Percentiles rank a stretch among this genome's conserved stretches.
Conservation (phyloP, 805 yeast species). For the Metschnikowia similis region DNA sequence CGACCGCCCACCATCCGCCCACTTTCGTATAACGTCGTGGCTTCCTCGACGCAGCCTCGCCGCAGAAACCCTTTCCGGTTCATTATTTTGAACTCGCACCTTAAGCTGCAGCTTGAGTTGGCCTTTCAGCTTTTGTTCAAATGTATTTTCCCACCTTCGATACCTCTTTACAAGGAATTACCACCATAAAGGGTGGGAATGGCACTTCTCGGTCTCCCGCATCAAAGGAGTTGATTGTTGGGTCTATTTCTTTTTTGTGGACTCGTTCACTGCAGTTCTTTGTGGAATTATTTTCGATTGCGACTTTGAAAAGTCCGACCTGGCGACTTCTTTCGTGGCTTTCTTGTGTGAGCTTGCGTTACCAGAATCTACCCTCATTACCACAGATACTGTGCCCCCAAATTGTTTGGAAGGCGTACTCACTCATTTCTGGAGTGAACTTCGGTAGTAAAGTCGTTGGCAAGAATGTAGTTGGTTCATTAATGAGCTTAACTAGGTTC, state of each 20-base stretch:
- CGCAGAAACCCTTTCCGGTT: no score
- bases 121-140: constrained; percentile 61
- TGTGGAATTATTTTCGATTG: constrained; percentile 84
- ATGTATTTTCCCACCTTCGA: constrained; percentile 42
- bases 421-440: constrained; percentile 61
- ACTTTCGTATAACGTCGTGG: no score
- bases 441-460: constrained; percentile 26
- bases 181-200: constrained; percentile 6
- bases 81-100: constrained; percentile 58
- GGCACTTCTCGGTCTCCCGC: constrained; percentile 31
- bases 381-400: constrained; percentile 89
- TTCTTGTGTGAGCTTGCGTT: constrained; percentile 72
- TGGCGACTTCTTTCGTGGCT: constrained; percentile 63
- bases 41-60: no score
- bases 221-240: constrained; percentile 78
- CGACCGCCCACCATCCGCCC: no score
- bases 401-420: constrained; percentile 85
- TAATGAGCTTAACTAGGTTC: constrained; percentile 36
- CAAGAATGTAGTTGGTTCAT: constrained; percentile 44
- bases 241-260: constrained; percentile 79
- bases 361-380: constrained; percentile 75
- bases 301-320: constrained; percentile 78
- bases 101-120: constrained; percentile 79
- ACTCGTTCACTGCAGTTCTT: constrained; percentile 74
- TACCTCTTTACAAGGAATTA: constrained; percentile 17